Conservation (phyloP, 805 yeast genomes). For the Hanseniaspora lachancei region DNA sequence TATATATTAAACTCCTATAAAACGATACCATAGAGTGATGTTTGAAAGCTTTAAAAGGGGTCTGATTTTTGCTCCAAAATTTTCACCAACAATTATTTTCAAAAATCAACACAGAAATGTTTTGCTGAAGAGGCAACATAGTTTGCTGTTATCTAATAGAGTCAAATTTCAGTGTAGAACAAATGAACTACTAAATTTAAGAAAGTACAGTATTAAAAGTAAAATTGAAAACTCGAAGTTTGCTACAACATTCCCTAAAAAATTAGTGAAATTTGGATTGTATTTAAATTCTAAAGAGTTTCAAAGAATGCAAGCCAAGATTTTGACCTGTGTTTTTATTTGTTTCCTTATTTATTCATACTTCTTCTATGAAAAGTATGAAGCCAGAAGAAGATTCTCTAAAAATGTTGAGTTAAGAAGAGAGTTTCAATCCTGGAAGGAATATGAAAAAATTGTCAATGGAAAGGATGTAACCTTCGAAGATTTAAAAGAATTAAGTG, state of each 20-base stretch:
- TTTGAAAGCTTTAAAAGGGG: neutral
- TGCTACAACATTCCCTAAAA: neutral
- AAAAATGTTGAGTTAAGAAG: constrained; percentile 1
- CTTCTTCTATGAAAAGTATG: neutral
- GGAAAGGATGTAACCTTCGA: neutral
- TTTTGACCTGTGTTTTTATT: neutral
- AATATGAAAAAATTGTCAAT: constrained; percentile 1
- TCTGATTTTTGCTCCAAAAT: neutral
- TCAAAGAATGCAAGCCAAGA: neutral
- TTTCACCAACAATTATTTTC: neutral
- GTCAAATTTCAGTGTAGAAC: neutral
- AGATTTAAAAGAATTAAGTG: neutral
- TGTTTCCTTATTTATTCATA: neutral
- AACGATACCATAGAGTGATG: neutral
- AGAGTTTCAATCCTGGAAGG: constrained; percentile 8
- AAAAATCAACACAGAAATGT: neutral
- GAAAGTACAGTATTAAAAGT: neutral
- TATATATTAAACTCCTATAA: neutral
- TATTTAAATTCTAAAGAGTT: constrained; percentile 3
- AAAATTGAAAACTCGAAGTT: neutral
- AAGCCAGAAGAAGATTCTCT: neutral
- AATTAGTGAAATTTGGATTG: neutral
- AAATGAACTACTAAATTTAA: neutral
- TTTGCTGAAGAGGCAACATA: neutral
- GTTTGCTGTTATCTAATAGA: neutral